These are phyloP conservation scores for Melampsora larici-populina DNA, from an alignment of 1,284 basidiomycete species.

Conservation along the genomic window DNA sequence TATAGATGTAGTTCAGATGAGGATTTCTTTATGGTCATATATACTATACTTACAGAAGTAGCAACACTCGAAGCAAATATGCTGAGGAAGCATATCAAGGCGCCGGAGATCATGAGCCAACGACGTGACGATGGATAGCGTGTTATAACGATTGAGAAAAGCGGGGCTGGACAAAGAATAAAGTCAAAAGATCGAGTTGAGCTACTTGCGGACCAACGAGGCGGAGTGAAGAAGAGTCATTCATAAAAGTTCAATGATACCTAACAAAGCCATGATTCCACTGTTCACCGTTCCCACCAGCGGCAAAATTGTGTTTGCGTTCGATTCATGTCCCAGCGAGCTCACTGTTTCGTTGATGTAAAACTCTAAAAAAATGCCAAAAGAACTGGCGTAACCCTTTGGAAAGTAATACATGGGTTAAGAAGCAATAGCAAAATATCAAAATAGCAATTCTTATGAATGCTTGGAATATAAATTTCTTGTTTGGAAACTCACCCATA, in stretches of 20 bases:
- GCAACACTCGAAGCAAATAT: slow-evolving; percentile 34
- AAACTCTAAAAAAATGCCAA: slow-evolving; percentile 36
- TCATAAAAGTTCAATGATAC: background rate
- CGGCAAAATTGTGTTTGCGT: slow-evolving; percentile 21
- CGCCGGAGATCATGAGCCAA: slow-evolving; percentile 1
- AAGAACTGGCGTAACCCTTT: slow-evolving; percentile 36
- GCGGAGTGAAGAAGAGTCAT: no score
- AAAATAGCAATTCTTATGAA: no score
- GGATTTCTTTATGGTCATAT: no score
- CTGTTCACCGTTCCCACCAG: slow-evolving; percentile 40
- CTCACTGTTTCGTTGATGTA: slow-evolving; percentile 15
- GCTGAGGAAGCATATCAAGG: slow-evolving; percentile 20
- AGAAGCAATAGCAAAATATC: no score
- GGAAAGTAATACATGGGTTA: no score
- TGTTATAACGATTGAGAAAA: slow-evolving; percentile 16
- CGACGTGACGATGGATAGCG: slow-evolving; percentile 8
- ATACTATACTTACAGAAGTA: background rate
- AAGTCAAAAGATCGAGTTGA: no score
- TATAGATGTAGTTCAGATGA: no score
- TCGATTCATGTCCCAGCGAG: slow-evolving; percentile 21
- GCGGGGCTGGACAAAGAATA: slow-evolving; percentile 6
- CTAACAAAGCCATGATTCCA: slow-evolving; percentile 26
- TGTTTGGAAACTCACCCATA: no score
- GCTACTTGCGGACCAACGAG: no score
- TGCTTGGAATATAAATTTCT: no score